Base-by-base conservation (phyloP, 495 filamentous ascomycete genomes). In the Entonaema liquescens region DNA sequence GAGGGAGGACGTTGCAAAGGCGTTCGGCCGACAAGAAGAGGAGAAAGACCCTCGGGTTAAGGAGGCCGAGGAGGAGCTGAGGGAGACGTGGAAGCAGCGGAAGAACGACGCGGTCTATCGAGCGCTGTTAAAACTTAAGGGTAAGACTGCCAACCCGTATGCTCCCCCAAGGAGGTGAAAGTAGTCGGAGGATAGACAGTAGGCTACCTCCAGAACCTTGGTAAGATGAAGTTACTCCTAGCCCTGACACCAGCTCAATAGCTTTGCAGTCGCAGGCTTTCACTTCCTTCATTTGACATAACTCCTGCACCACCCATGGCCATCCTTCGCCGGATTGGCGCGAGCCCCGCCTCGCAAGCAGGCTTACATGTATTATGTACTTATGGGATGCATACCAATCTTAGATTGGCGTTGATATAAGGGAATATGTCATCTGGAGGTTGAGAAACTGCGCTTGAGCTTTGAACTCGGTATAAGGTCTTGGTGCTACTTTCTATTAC, bases 311-410 rank as follows among this genome's bases (percentile, higher is more conserved):
- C n/a, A n/a, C 59, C 42, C 42, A 53, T 33, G 40, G 59, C 44
- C 59, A 36, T 50, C 42, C 42, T 50, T 61, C 59, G 59, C 59
- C 40, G 59, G 59, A 50, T 61, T 49, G 59, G 59, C 40, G 17
- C n/a, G 12, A 5, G 59, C 40, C 29, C 21, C 50, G 59, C 59
- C 33, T 61, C 59, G 59, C 59, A 31, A 25, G 59, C 29, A 35
- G 42, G 59, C 44, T 23, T 13, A 19, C 15, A 35, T 61, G 28
- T 50, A 50, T 13, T 9, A 25, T 26, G 33, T 12, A 23, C 28
- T 26, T 38, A 38, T 40, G 55, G 55, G 40, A 21, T 47, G 55
- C 19, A n/a, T 58, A 2, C 55, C 33, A 58, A 40, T 56, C 29
- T 13, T 11, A 0, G 53, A 35, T 29, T 56, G 53, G 53, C 35